Base-by-base conservation (phyloP, 345 rosid genomes). In the Clarkia xantiana region DNA sequence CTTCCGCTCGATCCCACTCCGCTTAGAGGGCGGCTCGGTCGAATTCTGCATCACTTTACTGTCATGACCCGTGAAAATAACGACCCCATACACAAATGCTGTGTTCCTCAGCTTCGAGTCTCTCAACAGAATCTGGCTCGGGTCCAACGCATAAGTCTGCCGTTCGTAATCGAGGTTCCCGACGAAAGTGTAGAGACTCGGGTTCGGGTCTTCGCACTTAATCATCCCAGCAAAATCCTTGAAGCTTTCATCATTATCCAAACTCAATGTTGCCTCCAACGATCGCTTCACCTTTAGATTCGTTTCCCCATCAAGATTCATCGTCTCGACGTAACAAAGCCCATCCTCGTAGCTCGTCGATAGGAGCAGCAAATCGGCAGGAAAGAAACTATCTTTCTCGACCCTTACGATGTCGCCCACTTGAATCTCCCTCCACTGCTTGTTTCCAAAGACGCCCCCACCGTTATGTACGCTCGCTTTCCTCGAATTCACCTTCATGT, bases 51-150 rank as follows among this genome's bases (percentile, higher is more conserved):
- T 61, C 14, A 55, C 65, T 42, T 61, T 61, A 53, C 53, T 61
- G 42, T 61, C 65, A 40, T 23, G 44, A 9, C 65, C 65, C 17
- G 58, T 46, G 42, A 53, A 61, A 14, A 61, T 42, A 3, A 54
- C 65, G 18, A 53, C 65, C n/a, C 65, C 65, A 25, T 53, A 42
- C 47, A 47, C 40, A 15, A 18, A 61, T 20, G 53, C 20, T 16
- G 65, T 61, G 49, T 61, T 61, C 47, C 57, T 53, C 9, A 61
- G 65, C 47, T 61, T 54, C 8, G 58, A 61, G 20, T 54, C 65
- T 40, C 65, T 48, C 11, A 61, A 58, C 25, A 61, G 45, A 53
- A 61, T 16, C 20, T 61, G 57, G n/a, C 17, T 14, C 23, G 65
- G 53, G 20, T 47, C 59, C 18, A 61, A 58, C 11, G 65, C 47